Percentiles rank a stretch among this genome's conserved stretches.
These are phyloP conservation scores for Sphaerulina vaccinii DNA, from an alignment of 2,329 filamentous ascomycete genomes.

Conservation along the genomic window DNA sequence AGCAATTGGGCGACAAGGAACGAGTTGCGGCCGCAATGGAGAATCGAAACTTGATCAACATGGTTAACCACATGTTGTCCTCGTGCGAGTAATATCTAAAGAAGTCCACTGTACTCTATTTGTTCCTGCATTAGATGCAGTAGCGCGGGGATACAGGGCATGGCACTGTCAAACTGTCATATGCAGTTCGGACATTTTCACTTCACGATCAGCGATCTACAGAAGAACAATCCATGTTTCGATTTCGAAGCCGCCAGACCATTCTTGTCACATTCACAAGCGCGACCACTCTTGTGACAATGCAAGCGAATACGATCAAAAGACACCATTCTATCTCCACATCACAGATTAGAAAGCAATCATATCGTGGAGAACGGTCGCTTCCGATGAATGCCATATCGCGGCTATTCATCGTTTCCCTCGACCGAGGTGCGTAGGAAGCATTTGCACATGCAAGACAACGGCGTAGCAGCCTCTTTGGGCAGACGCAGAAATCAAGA, in stretches of 20 bases:
- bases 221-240: neutral
- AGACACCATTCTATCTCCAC: neutral
- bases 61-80: slow-evolving; percentile 85
- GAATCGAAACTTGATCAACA: slow-evolving; percentile 83
- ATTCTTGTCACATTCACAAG: neutral
- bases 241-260: neutral
- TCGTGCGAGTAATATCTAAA: slow-evolving; percentile 35
- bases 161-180: neutral
- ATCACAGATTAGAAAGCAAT: neutral
- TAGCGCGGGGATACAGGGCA: slow-evolving; percentile 16
- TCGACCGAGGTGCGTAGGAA: slow-evolving; percentile 2
- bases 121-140: slow-evolving; percentile 13
- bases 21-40: slow-evolving; percentile 90
- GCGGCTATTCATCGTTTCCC: neutral
- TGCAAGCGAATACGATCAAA: neutral
- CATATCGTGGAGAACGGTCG: neutral
- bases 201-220: neutral
- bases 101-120: neutral
- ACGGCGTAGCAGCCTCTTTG: slow-evolving; percentile 14
- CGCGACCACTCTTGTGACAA: neutral
- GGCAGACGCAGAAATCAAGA: neutral
- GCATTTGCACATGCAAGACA: slow-evolving; percentile 2
- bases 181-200: neutral
- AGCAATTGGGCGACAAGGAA: slow-evolving; percentile 95
- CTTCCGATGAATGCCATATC: neutral